phyloP scores from a whole-genome alignment of 2,329 filamentous ascomycete species.

The Dothistroma septosporum region DNA sequence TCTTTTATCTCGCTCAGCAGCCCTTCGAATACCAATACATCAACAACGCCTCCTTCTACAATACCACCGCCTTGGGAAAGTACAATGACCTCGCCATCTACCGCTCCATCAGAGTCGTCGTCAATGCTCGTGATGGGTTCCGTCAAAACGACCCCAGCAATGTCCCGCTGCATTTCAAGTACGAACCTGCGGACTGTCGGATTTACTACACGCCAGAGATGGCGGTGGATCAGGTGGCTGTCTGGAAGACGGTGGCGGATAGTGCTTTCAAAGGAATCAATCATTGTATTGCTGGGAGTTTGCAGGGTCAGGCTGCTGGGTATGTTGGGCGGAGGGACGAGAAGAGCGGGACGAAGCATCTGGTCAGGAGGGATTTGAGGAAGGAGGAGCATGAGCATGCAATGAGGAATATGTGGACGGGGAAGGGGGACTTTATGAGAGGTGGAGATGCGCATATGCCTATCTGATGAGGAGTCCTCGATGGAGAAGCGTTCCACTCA shows the following conservation, averaged over 20 bases:
- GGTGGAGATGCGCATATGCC: background rate
- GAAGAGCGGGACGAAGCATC: slow-evolving; percentile 16
- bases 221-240: slow-evolving; percentile 44
- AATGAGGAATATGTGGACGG: background rate
- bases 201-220: slow-evolving; percentile 52
- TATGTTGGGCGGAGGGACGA: slow-evolving; percentile 4
- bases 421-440: background rate
- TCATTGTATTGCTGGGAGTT: slow-evolving; percentile 32
- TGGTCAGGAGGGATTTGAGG: slow-evolving; percentile 20
- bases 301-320: slow-evolving; percentile 8
- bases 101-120: slow-evolving; percentile 22
- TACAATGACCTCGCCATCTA: slow-evolving; percentile 29
- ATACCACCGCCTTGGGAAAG: slow-evolving; percentile 25
- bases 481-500: no score
- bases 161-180: slow-evolving; percentile 48
- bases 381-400: background rate
- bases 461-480: background rate
- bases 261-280: slow-evolving; percentile 30
- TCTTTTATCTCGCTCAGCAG: slow-evolving; percentile 19
- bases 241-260: slow-evolving; percentile 44
- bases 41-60: slow-evolving; percentile 27
- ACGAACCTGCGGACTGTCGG: slow-evolving; percentile 49
- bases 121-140: slow-evolving; percentile 34
- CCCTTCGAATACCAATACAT: slow-evolving; percentile 26
- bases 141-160: slow-evolving; percentile 35